phyloP scores from a whole-genome alignment of 1,284 basidiomycete species.

The Rugosomyces carneus region DNA sequence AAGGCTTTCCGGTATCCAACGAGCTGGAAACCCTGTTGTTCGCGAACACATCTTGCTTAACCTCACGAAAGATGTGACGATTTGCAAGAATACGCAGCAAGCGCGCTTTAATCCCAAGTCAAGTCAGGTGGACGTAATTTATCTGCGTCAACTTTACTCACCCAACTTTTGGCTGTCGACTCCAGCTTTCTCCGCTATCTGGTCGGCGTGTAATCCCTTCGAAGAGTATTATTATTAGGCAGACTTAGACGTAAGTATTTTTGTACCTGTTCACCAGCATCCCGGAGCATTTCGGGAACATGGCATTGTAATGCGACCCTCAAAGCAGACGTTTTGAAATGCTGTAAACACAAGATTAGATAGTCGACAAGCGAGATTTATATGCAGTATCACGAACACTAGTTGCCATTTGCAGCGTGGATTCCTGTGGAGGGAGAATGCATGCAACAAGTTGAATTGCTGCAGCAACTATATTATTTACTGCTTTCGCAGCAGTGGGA shows the following conservation, averaged over 20 bases:
- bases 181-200: constrained; percentile 23
- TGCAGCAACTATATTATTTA: constrained; percentile 22
- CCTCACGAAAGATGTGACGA: background rate
- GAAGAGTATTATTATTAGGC: background rate
- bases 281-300: constrained; percentile 29
- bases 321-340: constrained; percentile 19
- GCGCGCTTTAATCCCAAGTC: too few species aligned
- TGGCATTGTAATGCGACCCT: constrained; percentile 23
- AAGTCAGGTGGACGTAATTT: too few species aligned
- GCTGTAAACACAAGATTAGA: constrained; percentile 9
- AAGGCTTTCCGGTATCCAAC: background rate
- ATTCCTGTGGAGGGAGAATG: constrained; percentile 19
- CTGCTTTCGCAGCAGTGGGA: constrained; percentile 9
- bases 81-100: too few species aligned
- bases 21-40: background rate
- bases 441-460: constrained; percentile 25
- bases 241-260: background rate
- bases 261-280: constrained; percentile 22
- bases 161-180: constrained; percentile 25
- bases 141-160: constrained; percentile 5
- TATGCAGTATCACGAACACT: constrained; percentile 12
- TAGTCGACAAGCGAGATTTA: background rate
- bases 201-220: constrained; percentile 27
- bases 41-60: background rate
- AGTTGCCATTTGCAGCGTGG: constrained; percentile 16